Conservation (phyloP, 2,329 filamentous ascomycete species). For the Fusarium goolgardi region DNA sequence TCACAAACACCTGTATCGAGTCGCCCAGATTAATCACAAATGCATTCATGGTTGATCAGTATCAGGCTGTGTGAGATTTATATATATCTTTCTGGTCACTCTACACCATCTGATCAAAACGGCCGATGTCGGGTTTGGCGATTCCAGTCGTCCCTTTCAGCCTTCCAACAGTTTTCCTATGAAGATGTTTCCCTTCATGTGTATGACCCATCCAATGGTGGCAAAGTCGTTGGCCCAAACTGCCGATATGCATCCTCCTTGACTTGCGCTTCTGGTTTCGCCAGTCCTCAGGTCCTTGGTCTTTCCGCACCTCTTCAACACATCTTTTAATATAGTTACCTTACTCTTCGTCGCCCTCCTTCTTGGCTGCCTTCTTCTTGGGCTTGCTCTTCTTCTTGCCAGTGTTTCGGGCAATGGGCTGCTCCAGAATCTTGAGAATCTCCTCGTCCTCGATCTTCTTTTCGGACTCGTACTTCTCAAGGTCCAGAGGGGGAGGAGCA, state of each 20-base stretch:
- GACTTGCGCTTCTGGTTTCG: slow-evolving; percentile 26
- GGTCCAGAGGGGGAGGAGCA: slow-evolving; percentile 78
- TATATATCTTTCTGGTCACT: slow-evolving; percentile 42
- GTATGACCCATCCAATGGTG: slow-evolving; percentile 29
- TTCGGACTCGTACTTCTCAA: slow-evolving; percentile 88
- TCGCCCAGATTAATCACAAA: slow-evolving; percentile 1
- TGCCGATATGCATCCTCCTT: slow-evolving; percentile 36
- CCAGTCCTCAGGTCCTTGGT: slow-evolving; percentile 25
- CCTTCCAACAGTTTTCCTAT: slow-evolving; percentile 33
- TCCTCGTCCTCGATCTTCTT: slow-evolving; percentile 99
- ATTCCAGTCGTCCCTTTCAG: slow-evolving; percentile 29
- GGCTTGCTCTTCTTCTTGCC: slow-evolving; percentile 93
- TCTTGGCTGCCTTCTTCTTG: slow-evolving; percentile 75
- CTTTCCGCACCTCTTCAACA: slow-evolving; percentile 31
- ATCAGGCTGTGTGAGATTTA: slow-evolving; percentile 40
- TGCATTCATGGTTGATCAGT: slow-evolving; percentile 40
- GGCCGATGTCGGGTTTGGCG: slow-evolving; percentile 32
- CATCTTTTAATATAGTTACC: slow-evolving; percentile 33
- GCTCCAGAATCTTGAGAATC: slow-evolving; percentile 92
- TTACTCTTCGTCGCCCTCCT: slow-evolving; percentile 54
- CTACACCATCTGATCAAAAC: slow-evolving; percentile 37
- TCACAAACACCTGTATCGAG: background rate
- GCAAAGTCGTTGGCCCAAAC: slow-evolving; percentile 26
- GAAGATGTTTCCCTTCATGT: slow-evolving; percentile 22
- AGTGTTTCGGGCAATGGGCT: slow-evolving; percentile 85